Percentiles rank a stretch among this genome's conserved stretches.
Conservation (phyloP, 306 rosid species). For the Vachellia pachyceras region DNA sequence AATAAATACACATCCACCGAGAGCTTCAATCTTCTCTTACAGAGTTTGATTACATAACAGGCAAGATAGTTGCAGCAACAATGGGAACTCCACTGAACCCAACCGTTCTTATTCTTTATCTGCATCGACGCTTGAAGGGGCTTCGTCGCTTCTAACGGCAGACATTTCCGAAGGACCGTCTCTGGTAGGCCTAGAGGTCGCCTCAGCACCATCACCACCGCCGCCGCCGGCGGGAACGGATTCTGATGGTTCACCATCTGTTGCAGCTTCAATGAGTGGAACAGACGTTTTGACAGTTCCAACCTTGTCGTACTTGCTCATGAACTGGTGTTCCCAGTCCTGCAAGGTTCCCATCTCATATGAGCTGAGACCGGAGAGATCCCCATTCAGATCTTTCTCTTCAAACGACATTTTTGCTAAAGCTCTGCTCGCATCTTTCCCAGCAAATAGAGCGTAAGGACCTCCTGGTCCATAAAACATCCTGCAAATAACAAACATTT, state of each 20-base stretch:
- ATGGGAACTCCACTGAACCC: not conserved
- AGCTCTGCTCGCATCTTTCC: slow-evolving; percentile 98
- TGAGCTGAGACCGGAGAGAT: slow-evolving; percentile 81
- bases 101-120: slow-evolving; percentile 45
- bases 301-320: slow-evolving; percentile 86
- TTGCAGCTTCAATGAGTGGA: slow-evolving; percentile 53
- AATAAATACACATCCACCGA: slow-evolving; percentile 11
- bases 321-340: slow-evolving; percentile 96
- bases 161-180: slow-evolving; percentile 49
- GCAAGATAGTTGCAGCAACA: slow-evolving; percentile 15
- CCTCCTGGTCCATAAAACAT: slow-evolving; percentile 98
- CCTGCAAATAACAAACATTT: slow-evolving; percentile 53
- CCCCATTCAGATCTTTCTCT: slow-evolving; percentile 86
- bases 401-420: slow-evolving; percentile 99
- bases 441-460: slow-evolving; percentile 93
- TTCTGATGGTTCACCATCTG: slow-evolving; percentile 54
- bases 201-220: no score
- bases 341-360: slow-evolving; percentile 83
- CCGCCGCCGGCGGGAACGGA: no score
- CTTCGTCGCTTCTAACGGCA: slow-evolving; percentile 62
- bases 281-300: slow-evolving; percentile 65
- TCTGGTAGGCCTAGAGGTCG: slow-evolving; percentile 51
- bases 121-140: slow-evolving; percentile 51
- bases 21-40: slow-evolving; percentile 5
- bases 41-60: slow-evolving; percentile 11